phyloP scores from a whole-genome alignment of 306 rosid species.

The Comarum palustre region DNA sequence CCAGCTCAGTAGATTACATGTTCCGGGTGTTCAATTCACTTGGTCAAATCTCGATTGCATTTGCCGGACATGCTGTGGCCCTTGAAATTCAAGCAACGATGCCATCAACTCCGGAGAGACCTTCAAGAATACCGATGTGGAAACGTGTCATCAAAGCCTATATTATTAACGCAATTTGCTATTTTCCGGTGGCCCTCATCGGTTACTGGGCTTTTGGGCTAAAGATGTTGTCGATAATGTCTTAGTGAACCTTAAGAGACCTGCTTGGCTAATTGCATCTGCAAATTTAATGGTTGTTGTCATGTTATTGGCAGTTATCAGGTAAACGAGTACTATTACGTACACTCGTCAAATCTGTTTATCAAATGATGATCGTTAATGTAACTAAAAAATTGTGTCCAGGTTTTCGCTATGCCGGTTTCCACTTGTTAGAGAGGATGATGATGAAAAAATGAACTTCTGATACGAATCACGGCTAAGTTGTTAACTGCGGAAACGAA shows the following conservation, averaged over 20 bases:
- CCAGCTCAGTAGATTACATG: constrained; percentile 46
- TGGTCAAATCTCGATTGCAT: constrained; percentile 85
- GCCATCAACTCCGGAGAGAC: constrained; percentile 80
- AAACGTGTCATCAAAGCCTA: constrained; percentile 84
- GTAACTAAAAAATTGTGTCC: constrained; percentile 7
- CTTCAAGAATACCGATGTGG: constrained; percentile 85
- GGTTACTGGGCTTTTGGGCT: constrained; percentile 93
- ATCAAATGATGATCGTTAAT: not conserved
- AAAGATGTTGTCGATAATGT: constrained; percentile 78
- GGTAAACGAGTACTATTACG: constrained; percentile 31
- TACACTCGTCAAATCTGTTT: not conserved
- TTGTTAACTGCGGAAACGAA: too few species aligned
- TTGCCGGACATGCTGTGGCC: constrained; percentile 90
- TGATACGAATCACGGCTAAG: too few species aligned
- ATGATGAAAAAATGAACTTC: constrained; percentile 53
- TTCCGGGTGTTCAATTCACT: constrained; percentile 80
- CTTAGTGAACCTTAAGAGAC: constrained; percentile 58
- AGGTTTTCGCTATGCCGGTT: constrained; percentile 94
- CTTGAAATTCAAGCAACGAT: constrained; percentile 96
- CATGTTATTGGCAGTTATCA: constrained; percentile 96
- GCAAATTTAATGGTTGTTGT: constrained; percentile 88
- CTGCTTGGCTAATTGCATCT: constrained; percentile 82
- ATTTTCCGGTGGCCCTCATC: constrained; percentile 80
- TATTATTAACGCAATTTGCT: constrained; percentile 72
- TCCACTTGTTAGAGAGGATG: constrained; percentile 68